Evolutionary conservation across 805 yeast genomes (phyloP).

Genomic region (Blastobotrys mokoenaii): DNA sequence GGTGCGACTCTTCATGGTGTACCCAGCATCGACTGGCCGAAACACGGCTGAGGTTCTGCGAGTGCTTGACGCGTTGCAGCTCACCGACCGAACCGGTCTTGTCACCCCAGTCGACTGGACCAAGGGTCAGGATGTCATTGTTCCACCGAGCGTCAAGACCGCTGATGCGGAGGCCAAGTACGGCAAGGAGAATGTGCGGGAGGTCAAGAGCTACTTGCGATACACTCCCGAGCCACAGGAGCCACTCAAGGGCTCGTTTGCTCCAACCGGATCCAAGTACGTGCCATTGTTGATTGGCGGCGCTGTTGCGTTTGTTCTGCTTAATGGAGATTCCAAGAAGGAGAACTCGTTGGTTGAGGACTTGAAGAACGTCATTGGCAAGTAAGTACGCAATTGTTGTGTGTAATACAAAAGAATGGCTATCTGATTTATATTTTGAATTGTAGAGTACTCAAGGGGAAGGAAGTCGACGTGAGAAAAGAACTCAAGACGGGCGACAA

Average conservation of each 20-base stretch:
- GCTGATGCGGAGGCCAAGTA: constrained; percentile 74
- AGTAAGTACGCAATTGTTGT: constrained; percentile 8
- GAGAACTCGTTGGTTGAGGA: constrained; percentile 6
- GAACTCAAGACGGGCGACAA: constrained; percentile 14
- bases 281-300: constrained; percentile 6
- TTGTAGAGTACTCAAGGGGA: constrained; percentile 9
- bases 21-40: constrained; percentile 94
- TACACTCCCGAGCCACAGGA: constrained; percentile 35
- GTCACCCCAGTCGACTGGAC: constrained; percentile 92
- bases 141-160: constrained; percentile 78
- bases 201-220: constrained; percentile 87
- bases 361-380: constrained; percentile 8
- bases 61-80: constrained; percentile 80
- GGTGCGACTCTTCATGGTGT: constrained; percentile 75
- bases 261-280: neutral
- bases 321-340: constrained; percentile 5
- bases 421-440: too few relatives aligned
- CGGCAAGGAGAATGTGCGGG: constrained; percentile 59
- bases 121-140: constrained; percentile 83
- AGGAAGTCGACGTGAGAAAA: constrained; percentile 19
- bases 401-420: too few relatives aligned
- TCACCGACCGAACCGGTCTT: constrained; percentile 63
- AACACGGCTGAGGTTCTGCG: constrained; percentile 88
- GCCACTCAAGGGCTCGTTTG: constrained; percentile 1
- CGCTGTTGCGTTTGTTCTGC: constrained; percentile 3